phyloP scores from a whole-genome alignment of 352 stramenopile genomes.

The Phytopythium boreale region DNA sequence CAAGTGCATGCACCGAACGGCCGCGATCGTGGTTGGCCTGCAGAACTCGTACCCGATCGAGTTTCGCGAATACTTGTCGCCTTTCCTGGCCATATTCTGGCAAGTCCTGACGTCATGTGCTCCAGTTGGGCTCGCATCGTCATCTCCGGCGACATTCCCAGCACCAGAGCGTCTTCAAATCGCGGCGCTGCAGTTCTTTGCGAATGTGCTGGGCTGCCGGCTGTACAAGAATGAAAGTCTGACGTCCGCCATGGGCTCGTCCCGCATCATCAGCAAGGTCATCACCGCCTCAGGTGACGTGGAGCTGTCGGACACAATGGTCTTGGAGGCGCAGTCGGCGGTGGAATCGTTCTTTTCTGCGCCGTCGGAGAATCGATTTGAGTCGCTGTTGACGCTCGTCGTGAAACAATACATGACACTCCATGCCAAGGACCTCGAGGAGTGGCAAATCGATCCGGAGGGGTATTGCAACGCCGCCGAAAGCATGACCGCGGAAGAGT shows the following conservation, averaged over 20 bases:
- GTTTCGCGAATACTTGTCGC: conserved; percentile 73
- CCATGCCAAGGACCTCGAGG: conserved; percentile 47
- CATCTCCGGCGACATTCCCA: conserved; percentile 5
- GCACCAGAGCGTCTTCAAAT: conserved; percentile 51
- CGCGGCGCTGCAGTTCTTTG: conserved; percentile 74
- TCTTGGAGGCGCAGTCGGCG: conserved; percentile 61
- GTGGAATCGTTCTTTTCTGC: conserved; percentile 54
- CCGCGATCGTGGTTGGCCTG: conserved; percentile 57
- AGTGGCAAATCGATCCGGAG: conserved; percentile 73
- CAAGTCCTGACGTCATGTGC: conserved; percentile 35
- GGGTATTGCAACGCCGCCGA: conserved; percentile 61
- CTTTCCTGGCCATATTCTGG: conserved; percentile 71
- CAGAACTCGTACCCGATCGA: conserved; percentile 84
- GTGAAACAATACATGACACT: conserved; percentile 81
- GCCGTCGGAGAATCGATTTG: conserved; percentile 33
- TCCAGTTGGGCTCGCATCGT: not conserved
- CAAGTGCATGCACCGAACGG: conserved; percentile 66
- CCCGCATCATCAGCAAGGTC: conserved; percentile 59
- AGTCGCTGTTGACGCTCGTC: conserved; percentile 56
- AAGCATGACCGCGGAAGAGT: conserved; percentile 75
- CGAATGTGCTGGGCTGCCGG: conserved; percentile 75
- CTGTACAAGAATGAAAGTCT: conserved; percentile 80
- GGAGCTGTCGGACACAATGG: conserved; percentile 69
- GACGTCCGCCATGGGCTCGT: conserved; percentile 30
- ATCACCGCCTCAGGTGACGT: conserved; percentile 81